Evolutionary conservation across 768 basidiomycete genomes (phyloP), one percentile per base, ranked within the genome.

Genomic region (Amanita pallidorosea): DNA sequence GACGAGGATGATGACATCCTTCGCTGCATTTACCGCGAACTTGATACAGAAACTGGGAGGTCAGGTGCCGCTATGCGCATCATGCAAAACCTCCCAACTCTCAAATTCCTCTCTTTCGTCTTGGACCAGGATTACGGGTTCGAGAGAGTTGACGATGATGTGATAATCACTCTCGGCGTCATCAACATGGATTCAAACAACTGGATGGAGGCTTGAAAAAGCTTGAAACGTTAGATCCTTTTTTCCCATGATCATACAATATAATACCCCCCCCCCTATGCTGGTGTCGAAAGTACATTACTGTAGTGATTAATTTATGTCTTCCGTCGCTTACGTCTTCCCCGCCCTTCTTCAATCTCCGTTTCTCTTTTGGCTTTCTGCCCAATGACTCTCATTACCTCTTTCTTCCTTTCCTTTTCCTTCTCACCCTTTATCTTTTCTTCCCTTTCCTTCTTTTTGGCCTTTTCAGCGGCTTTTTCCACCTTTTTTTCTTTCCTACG

Each of bases 401-500:
- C 87, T 61, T 85, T 90, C 63, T 79, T 74, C 67, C 78, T 81
- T 65, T 85, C 86, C 63, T 74, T 88, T 27, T 82, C 82, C 63
- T 83, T 89, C 55, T 86, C 83, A 1, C 57, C 63, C 57, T 76
- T 79, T 61, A 62, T 67, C 43, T 66, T 74, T 57, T 85, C 85
- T 55, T 80, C 79, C 66, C 83, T 87, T 57, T 77, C 85, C 8
- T 79, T 65, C 68, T 81, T 87, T 72, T 88, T 89, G 57, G 72
- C 66, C 59, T 83, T 77, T 58, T 71, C 80, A 31, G 67, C 78
- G 54, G 78, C 79, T 66, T 83, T 75, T 70, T 85, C 88, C n/a
- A 71, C 75, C 69, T 98, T 88, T 73, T 93, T 96, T 64, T 84
- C 89, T 59, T 78, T 83, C 61, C 94, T 70, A 60, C 82, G 72